These are phyloP conservation scores for Nymphaea thermarum DNA, from an alignment of 164 flowering plant genomes.

Conservation along the genomic window DNA sequence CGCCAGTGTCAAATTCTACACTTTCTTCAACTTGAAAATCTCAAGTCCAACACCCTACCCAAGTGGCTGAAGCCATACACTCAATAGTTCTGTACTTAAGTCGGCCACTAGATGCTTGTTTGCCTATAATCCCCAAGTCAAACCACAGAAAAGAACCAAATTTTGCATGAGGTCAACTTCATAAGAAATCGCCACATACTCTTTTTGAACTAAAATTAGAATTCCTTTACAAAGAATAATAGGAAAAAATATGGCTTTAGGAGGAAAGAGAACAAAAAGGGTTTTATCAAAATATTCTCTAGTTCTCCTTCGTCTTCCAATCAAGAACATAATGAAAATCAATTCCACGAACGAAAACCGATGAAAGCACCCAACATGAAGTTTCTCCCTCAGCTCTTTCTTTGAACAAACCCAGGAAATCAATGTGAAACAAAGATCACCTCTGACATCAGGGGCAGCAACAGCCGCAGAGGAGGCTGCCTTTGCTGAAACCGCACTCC, in stretches of 20 bases:
- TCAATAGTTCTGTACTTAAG: no score
- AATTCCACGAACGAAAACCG: background rate
- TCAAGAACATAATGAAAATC: background rate
- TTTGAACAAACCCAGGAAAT: background rate
- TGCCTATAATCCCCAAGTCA: no score
- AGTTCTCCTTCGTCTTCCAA: background rate
- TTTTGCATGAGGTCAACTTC: no score
- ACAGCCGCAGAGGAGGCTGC: background rate
- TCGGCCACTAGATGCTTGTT: no score
- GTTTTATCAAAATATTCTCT: background rate
- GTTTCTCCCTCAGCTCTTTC: background rate
- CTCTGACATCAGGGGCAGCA: background rate
- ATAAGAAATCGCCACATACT: no score
- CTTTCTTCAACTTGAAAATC: no score
- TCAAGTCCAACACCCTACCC: no score
- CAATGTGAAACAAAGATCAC: background rate
- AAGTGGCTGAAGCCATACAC: no score
- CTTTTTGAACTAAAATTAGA: no score
- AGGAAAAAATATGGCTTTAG: background rate
- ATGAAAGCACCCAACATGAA: background rate
- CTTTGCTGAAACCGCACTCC: background rate
- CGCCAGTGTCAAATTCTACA: no score
- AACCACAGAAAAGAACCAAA: no score
- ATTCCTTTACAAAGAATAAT: no score
- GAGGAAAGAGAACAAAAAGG: background rate